Evolutionary conservation across 1,284 basidiomycete genomes (phyloP), one percentile per base, ranked within the genome.

Genomic region (Lignosus rhinocerotis): DNA sequence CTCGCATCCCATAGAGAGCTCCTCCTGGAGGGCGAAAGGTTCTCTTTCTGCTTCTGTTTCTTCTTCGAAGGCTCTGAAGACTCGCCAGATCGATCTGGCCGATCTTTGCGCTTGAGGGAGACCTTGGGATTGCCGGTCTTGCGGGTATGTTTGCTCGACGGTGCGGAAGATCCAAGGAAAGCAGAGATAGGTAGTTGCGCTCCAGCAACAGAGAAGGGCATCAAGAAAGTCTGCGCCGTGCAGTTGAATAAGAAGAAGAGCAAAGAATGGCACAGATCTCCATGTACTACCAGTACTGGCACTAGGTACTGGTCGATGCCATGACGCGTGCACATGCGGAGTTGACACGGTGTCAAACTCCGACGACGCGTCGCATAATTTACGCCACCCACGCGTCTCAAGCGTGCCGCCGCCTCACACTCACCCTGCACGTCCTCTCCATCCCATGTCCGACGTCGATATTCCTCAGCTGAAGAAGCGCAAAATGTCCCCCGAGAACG

Each of bases 401-500:
- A 36, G 32, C 42, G 36, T 51, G 34, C 53, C 47, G 43, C 51
- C 30, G n/a, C n/a, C n/a, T n/a, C n/a, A 47, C 46, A 33, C 55
- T 41, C 38, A 39, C 30, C 47, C 34, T 46, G 16, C 36, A 51
- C 3, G 17, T 21, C 12, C 41, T 53, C 41, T 17, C 4, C 53
- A 56, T 32, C 55, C 31, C 53, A 69, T 67, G 63, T 66, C 70
- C 25, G 67, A 75, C 58, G 57, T 73, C 56, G 68, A 76, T 51
- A 67, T 68, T 52, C 75, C 75, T 50, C 76, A 75, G 56, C 57
- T 70, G 7, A 90, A 89, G 69, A 88, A 82, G 67, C 79, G 85
- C 68, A 88, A 80, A 69, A 77, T 85, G 73, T 81, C 78, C 31
- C 62, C 70, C 14, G 60, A 73, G 1, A 56, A 75, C 42, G 61